Conservation (phyloP, 257 asterid genomes). For the Petunia axillaris region DNA sequence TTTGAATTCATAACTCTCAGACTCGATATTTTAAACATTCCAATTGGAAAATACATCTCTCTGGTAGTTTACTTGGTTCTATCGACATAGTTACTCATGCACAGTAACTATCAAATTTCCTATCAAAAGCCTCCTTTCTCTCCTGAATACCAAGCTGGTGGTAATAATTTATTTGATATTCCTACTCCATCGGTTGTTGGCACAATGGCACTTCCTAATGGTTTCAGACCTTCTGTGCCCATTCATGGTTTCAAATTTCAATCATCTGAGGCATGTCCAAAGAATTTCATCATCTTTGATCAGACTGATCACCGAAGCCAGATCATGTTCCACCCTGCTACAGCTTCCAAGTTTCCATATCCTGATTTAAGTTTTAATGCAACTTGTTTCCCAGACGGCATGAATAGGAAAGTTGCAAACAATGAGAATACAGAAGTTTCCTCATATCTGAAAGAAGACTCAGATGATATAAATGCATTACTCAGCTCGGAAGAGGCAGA, state of each 20-base stretch:
- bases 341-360: slow-evolving; percentile 46
- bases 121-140: slow-evolving; percentile 45
- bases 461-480: slow-evolving; percentile 75
- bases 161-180: slow-evolving; percentile 43
- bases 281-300: slow-evolving; percentile 74
- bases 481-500: slow-evolving; percentile 63
- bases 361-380: slow-evolving; percentile 41
- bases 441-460: slow-evolving; percentile 61
- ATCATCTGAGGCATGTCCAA: slow-evolving; percentile 65
- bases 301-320: slow-evolving; percentile 56
- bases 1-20: slow-evolving; percentile 27
- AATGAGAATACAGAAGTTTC: slow-evolving; percentile 41
- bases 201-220: slow-evolving; percentile 40
- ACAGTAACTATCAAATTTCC: slow-evolving; percentile 44
- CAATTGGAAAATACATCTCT: slow-evolving; percentile 28
- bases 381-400: slow-evolving; percentile 34
- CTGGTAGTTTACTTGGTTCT: slow-evolving; percentile 14
- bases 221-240: slow-evolving; percentile 40
- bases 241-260: slow-evolving; percentile 48
- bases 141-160: slow-evolving; percentile 45
- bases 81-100: slow-evolving; percentile 49
- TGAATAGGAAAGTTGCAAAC: slow-evolving; percentile 21
- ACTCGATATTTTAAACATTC: slow-evolving; percentile 14
- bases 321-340: slow-evolving; percentile 70
- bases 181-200: slow-evolving; percentile 42